These are phyloP conservation scores for Solanum chmielewskii DNA, from an alignment of 257 asterid species.

Conservation along the genomic window DNA sequence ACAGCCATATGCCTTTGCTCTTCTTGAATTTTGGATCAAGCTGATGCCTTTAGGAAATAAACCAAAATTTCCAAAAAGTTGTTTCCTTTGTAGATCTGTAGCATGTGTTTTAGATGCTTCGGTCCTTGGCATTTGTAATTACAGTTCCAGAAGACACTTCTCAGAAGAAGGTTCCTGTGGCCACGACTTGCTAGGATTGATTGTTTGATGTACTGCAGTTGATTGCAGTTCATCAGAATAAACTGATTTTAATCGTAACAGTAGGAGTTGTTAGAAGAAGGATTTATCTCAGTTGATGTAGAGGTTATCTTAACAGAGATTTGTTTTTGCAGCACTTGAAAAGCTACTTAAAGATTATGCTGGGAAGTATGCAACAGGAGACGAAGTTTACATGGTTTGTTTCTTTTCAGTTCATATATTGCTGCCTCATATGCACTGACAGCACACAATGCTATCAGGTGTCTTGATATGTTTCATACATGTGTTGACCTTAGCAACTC, in stretches of 20 bases:
- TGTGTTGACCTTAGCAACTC: neutral
- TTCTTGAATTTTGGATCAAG: neutral
- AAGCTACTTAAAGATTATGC: conserved; percentile 51
- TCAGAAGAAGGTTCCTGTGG: neutral
- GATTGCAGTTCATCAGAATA: neutral
- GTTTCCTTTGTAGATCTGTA: neutral
- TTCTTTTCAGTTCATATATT: conserved; percentile 3
- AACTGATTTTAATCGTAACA: neutral
- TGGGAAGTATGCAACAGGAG: conserved; percentile 70
- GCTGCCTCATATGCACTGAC: neutral
- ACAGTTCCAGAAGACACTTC: neutral
- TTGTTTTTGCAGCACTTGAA: conserved; percentile 51
- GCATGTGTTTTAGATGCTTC: neutral
- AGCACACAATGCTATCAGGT: neutral
- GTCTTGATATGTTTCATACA: neutral
- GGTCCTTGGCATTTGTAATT: neutral
- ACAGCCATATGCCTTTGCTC: neutral
- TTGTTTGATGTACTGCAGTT: neutral
- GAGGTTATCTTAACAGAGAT: conserved; percentile 3
- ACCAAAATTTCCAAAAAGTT: neutral
- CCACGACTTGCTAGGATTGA: neutral
- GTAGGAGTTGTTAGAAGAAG: neutral
- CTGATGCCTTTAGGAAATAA: neutral
- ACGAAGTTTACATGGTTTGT: conserved; percentile 55
- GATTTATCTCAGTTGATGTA: neutral